Base-by-base conservation (phyloP, 352 stramenopile genomes). In the Globisporangium megalacanthum region DNA sequence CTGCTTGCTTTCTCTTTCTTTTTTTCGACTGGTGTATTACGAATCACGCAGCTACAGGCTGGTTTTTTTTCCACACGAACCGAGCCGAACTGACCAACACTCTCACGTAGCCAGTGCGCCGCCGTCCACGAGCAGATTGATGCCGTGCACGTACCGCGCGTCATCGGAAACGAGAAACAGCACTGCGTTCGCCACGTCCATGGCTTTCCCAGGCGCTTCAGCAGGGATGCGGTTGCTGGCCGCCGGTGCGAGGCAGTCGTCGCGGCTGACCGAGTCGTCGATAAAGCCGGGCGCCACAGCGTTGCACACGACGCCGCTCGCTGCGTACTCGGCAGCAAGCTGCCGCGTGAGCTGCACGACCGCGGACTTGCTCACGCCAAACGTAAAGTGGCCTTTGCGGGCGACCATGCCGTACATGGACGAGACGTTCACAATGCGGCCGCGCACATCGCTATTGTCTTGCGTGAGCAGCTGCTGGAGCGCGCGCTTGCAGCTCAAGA, bases 171-270 rank as follows among this genome's bases (percentile, higher is more conserved):
- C 71, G 11, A 89, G 58, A 51, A 88, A 88, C 13, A 82, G 66
- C n/a, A 89, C 79, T 0, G 77, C 75, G 49, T 88, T 87, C 19
- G 79, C 77, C 22, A 86, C 79, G 37, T 87, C 79, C 52, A 83
- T 69, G 11, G 69, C 79, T 50, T 88, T 85, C 14, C 75, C 78
- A 1, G 73, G 64, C 33, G 67, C 64, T 49, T 88, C 76, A 1
- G 73, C 76, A 17, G 75, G 73, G 51, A 85, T 81, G 37, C 78
- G 73, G 58, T 85, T 78, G 31, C 54, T 72, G 4, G 61, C 55
- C 14, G 64, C 69, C 6, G 75, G 75, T 4, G 75, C 56, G 49
- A 88, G 68, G 41, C 75, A 85, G 52, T 86, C 78, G 39, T 78
- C 67, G 49, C 68, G 75, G 49, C 69, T 72, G 49, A 79, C 79